A percentile compares a stretch with the other conserved stretches of the same genome.
Evolutionary conservation across 83 land plant genomes (phyloP).

Genomic region (Picea engelmannii): DNA sequence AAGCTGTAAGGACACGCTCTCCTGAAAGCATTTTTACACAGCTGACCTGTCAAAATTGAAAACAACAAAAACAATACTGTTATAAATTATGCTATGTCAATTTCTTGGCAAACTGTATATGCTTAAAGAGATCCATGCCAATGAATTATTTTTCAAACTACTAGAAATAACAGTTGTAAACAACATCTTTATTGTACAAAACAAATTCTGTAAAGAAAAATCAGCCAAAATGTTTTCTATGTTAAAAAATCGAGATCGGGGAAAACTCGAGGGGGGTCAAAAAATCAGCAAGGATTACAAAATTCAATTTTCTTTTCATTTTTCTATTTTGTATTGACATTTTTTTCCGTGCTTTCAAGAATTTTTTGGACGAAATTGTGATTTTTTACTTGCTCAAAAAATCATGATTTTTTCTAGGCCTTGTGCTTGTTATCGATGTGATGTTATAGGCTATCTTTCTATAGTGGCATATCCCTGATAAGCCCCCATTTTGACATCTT

Average conservation of each 20-base stretch:
- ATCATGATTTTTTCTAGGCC: too few relatives aligned
- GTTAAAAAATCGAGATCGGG: not conserved
- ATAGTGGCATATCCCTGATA: too few relatives aligned
- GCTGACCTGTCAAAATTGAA: conserved; percentile 56
- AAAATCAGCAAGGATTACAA: too few relatives aligned
- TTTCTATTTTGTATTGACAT: too few relatives aligned
- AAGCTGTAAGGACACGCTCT: conserved; percentile 90
- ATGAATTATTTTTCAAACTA: not conserved
- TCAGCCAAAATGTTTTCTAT: not conserved
- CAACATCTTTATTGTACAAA: not conserved
- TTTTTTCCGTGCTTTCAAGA: too few relatives aligned
- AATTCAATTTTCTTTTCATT: too few relatives aligned
- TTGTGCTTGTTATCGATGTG: too few relatives aligned
- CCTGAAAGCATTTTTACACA: conserved; percentile 91
- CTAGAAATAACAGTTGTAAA: not conserved
- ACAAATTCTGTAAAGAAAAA: not conserved
- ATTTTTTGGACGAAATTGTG: too few relatives aligned
- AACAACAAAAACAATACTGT: not conserved
- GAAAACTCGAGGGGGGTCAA: too few relatives aligned
- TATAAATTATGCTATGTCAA: not conserved
- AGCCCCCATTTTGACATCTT: too few relatives aligned
- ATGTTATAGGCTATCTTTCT: too few relatives aligned
- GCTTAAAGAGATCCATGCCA: not conserved
- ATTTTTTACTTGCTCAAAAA: too few relatives aligned
- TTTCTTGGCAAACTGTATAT: not conserved